Base-by-base conservation (phyloP, 768 basidiomycete species). In the Suillus subalutaceus region DNA sequence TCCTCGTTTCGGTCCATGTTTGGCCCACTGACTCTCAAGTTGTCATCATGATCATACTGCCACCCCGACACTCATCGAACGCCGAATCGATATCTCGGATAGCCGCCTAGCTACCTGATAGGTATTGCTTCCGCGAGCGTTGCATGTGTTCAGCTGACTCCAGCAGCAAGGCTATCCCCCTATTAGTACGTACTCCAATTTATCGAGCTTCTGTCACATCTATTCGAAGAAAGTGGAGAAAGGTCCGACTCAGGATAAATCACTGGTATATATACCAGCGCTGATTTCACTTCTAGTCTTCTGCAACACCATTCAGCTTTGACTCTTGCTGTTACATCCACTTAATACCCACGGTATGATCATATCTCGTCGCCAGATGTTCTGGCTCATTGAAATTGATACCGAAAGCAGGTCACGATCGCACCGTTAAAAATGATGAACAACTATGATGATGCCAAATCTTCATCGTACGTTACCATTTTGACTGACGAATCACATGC, bases 71-170 rank as follows among this genome's bases (percentile, higher is more conserved):
- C 9, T 12, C 53, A 35, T 20, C 18, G 18, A 56, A 37, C 32
- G 55, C 55, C 35, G 32, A 56, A 56, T 56, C 55, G 55, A 56
- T 35, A 56, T 56, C 55, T 56, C 32, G 18, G 55, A 56, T 56
- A 56, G 12, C 20, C 32, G 12, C 20, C 32, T 35, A 10, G 32
- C 35, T 56, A 35, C 55, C 15, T 7, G 6, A n/a, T 13, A 56
- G 20, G 35, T 37, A 35, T 35, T n/a, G 10, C 20, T 56, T 35
- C 32, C 3, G 20, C 32, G 20, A 13, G 55, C 3, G 6, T 7
- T 56, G 55, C 32, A 35, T 35, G 55, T 37, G 55, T 56, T 6
- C 20, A 37, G 55, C 32, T 35, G 55, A 6, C 10, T 35, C 1
- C 30, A 32, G 30, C 26, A 9, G 30, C 52, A 53, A 53, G 52